Evolutionary conservation across 495 filamentous ascomycete species (phyloP), one percentile per base, ranked within the genome.

Genomic region (Xylona heveae): DNA sequence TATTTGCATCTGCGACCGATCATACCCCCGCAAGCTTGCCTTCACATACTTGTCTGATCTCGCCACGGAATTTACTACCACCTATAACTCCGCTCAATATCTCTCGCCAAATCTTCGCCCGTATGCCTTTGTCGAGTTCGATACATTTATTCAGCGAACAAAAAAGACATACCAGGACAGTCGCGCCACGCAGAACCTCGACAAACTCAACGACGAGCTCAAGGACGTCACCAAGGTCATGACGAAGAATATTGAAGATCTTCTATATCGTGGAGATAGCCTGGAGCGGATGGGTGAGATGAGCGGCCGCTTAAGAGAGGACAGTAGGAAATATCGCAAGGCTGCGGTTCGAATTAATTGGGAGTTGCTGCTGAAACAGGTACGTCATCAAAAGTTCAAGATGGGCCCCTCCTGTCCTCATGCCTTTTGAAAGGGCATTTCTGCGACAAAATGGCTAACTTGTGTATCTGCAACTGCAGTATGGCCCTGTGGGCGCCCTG

Each of bases 161-260:
- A 91, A 85, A 58, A 77, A 80, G 39, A 80, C 83, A 5, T 99
- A 99, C 57, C 79, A 88, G 43, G 85, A 95, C 49, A 72, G 71
- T 33, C 78, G 90, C 36, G 88, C 90, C 3, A 72, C 78, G 4
- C 59, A 64, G 38, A 94, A 93, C 50, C 62, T 94, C 25, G 79
- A 81, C 49, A 78, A 79, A 44, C 55, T 93, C 39, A 92, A 94
- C 44, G 79, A 92, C 48, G 88, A 99, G 61, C 66, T 99, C 26
- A 72, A 82, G 44, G 88, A 95, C 64, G 88, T 99, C 32, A 94
- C 88, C 9, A 81, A 91, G 53, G 84, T 95, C 41, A 99, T 99
- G 88, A 95, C 88, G 20, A 99, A 95, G 66, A 99, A 99, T 51
- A 99, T 99, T 46, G 88, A 99, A 58, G 88, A 99, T 50, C 53